Conservation (phyloP, 306 rosid species). For the Prunus armeniaca region DNA sequence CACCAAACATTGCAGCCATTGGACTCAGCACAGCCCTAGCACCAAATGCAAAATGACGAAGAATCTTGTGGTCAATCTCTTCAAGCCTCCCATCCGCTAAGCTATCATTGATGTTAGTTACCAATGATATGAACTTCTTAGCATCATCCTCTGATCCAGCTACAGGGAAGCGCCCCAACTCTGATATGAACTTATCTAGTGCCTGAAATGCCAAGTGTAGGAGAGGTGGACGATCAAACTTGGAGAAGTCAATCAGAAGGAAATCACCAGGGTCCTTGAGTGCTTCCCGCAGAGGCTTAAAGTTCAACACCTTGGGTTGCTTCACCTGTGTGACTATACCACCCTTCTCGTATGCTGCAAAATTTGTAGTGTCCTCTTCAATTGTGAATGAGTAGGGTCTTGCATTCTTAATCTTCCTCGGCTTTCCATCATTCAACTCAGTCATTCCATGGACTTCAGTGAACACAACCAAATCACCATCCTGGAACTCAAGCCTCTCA, state of each 20-base stretch:
- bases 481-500: constrained; percentile 30
- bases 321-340: constrained; percentile 29
- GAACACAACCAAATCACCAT: constrained; percentile 26
- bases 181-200: constrained; percentile 19
- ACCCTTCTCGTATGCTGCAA: constrained; percentile 13
- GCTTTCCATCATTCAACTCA: constrained; percentile 24
- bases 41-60: constrained; percentile 24
- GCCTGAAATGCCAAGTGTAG: constrained; percentile 27
- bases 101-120: constrained; percentile 13
- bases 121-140: constrained; percentile 6
- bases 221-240: constrained; percentile 35
- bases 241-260: constrained; percentile 26
- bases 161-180: constrained; percentile 20
- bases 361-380: constrained; percentile 22
- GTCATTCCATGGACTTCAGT: constrained; percentile 27
- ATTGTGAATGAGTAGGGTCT: constrained; percentile 25
- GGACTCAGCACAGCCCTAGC: constrained; percentile 30
- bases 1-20: constrained; percentile 31
- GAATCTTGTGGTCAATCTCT: constrained; percentile 20
- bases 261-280: constrained; percentile 26
- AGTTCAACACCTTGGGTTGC: constrained; percentile 27
- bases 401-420: constrained; percentile 12
- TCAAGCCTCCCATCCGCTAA: constrained; percentile 19
- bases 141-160: constrained; percentile 27
- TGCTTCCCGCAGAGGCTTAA: constrained; percentile 24